Evolutionary conservation across 2,329 filamentous ascomycete genomes (phyloP).

Genomic region (Penicillium verrucosum): DNA sequence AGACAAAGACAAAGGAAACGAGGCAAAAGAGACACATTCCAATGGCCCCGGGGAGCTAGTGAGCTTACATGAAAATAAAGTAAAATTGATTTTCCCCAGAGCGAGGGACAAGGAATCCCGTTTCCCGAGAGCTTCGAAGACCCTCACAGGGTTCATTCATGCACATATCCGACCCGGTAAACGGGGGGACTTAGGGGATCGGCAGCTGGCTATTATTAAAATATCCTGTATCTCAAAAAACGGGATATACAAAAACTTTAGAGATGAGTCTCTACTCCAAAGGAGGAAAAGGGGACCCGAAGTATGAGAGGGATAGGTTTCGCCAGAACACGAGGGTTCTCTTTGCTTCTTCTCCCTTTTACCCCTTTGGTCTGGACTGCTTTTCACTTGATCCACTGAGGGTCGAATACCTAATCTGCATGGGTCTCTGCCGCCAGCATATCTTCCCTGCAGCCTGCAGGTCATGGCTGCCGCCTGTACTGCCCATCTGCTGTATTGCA

Average conservation of each 20-base stretch:
- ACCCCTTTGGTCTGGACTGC: constrained; percentile 11
- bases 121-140: constrained; percentile 1
- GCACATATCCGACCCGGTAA: constrained; percentile 11
- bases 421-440: constrained; percentile 13
- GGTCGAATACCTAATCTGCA: constrained; percentile 16
- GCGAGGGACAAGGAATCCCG: background rate
- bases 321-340: constrained; percentile 12
- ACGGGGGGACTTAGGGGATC: constrained; percentile 7
- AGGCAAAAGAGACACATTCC: constrained; percentile 3
- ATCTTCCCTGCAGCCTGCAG: constrained; percentile 24
- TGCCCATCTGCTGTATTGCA: background rate
- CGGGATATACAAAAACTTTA: background rate
- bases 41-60: background rate
- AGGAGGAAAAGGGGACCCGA: constrained; percentile 8
- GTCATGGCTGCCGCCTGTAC: constrained; percentile 12
- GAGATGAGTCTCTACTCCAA: background rate
- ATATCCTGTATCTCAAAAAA: background rate
- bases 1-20: constrained; percentile 1
- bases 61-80: background rate
- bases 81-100: background rate
- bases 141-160: constrained; percentile 4
- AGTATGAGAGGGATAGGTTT: constrained; percentile 10
- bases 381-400: constrained; percentile 15
- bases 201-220: constrained; percentile 2
- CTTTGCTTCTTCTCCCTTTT: constrained; percentile 16